Evolutionary conservation across 2,329 filamentous ascomycete genomes (phyloP).

Genomic region (Aspergillus hortae): DNA sequence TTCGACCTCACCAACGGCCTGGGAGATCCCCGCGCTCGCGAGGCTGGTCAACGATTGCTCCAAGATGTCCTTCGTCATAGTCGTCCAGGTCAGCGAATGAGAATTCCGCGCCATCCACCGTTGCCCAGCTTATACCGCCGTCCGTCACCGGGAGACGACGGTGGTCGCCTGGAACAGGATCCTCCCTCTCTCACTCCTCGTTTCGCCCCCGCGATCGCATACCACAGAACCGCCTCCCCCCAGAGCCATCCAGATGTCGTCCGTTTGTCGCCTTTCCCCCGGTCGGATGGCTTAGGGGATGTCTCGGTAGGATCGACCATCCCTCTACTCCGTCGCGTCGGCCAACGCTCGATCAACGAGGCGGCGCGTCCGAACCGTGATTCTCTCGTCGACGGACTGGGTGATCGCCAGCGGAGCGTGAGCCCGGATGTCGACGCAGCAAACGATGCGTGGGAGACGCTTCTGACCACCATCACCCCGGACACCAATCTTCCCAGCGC

Average conservation of each 20-base stretch:
- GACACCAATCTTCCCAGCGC: slow-evolving; percentile 77
- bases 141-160: slow-evolving; percentile 18
- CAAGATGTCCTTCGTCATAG: slow-evolving; percentile 32
- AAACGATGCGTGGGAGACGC: slow-evolving; percentile 70
- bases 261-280: slow-evolving; percentile 23
- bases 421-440: slow-evolving; percentile 56
- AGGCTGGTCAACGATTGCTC: slow-evolving; percentile 33
- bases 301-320: slow-evolving; percentile 15
- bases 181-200: slow-evolving; percentile 36
- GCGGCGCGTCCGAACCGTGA: slow-evolving; percentile 18
- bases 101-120: slow-evolving; percentile 34
- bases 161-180: slow-evolving; percentile 14
- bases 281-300: slow-evolving; percentile 21
- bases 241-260: slow-evolving; percentile 16
- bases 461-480: slow-evolving; percentile 74
- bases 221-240: slow-evolving; percentile 23
- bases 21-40: slow-evolving; percentile 25
- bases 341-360: slow-evolving; percentile 29
- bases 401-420: slow-evolving; percentile 79
- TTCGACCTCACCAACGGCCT: slow-evolving; percentile 21
- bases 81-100: slow-evolving; percentile 31
- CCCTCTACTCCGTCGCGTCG: slow-evolving; percentile 32
- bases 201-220: slow-evolving; percentile 43
- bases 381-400: slow-evolving; percentile 64
- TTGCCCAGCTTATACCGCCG: slow-evolving; percentile 24